These are phyloP conservation scores for Lactarius indigo DNA, from an alignment of 768 basidiomycete species.

Conservation along the genomic window DNA sequence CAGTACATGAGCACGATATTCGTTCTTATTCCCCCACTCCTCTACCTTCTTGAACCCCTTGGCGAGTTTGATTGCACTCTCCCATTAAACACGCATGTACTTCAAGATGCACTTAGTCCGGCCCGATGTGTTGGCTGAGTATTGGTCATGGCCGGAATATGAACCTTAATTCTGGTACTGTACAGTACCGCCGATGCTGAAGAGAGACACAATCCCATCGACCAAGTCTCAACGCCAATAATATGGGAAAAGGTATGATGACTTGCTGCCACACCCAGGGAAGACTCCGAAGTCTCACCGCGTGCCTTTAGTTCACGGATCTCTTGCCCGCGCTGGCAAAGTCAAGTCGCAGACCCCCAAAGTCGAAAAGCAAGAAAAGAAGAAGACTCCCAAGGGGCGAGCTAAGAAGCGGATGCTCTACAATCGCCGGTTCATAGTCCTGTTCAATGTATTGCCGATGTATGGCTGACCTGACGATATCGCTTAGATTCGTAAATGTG, in stretches of 20 bases:
- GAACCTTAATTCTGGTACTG: slow-evolving; percentile 12
- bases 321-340: slow-evolving; percentile 99
- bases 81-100: too few species aligned
- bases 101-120: too few species aligned
- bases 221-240: slow-evolving; percentile 24
- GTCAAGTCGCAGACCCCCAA: slow-evolving; percentile 98
- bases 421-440: slow-evolving; percentile 75
- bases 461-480: background rate
- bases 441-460: background rate
- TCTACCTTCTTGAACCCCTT: too few species aligned
- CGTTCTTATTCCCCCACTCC: background rate
- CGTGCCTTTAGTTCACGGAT: slow-evolving; percentile 79
- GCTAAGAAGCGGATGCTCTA: slow-evolving; percentile 95
- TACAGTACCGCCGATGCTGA: slow-evolving; percentile 12
- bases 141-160: background rate
- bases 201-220: background rate
- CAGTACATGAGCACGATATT: background rate
- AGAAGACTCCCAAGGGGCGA: slow-evolving; percentile 95
- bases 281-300: background rate
- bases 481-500: slow-evolving; percentile 83
- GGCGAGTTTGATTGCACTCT: too few species aligned
- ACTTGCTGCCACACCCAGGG: background rate
- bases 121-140: background rate
- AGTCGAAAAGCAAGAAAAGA: slow-evolving; percentile 98
- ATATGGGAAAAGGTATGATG: slow-evolving; percentile 29